These are phyloP conservation scores for Phlebopus sp. DNA, from an alignment of 1,284 basidiomycete genomes.

Conservation along the genomic window DNA sequence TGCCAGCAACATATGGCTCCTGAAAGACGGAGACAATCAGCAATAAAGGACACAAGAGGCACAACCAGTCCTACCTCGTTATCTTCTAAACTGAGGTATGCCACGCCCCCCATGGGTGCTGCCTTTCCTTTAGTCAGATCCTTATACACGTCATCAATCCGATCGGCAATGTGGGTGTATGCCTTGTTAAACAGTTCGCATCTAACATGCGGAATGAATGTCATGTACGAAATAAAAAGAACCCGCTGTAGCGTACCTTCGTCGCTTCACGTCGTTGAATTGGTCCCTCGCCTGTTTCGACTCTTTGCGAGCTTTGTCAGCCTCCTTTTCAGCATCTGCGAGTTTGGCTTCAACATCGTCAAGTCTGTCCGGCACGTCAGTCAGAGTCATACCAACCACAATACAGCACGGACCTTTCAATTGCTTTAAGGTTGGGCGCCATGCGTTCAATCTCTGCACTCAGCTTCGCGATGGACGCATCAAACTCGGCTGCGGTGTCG, in stretches of 20 bases:
- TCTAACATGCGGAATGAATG: constrained; percentile 25
- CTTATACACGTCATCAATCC: constrained; percentile 96
- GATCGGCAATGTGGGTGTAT: constrained; percentile 92
- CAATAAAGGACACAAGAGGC: not conserved
- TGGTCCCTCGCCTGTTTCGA: constrained; percentile 88
- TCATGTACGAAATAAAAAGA: not conserved
- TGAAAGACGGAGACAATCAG: constrained; percentile 31
- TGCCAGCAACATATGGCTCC: constrained; percentile 95
- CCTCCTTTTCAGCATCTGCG: constrained; percentile 70
- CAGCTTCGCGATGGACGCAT: constrained; percentile 73
- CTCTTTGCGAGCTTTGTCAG: constrained; percentile 76
- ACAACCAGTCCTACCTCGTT: constrained; percentile 63
- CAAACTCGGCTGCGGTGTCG: constrained; percentile 72
- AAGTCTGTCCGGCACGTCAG: constrained; percentile 48
- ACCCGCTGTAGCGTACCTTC: constrained; percentile 51
- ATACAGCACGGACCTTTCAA: constrained; percentile 63
- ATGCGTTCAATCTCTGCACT: constrained; percentile 87
- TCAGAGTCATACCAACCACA: too few relatives aligned
- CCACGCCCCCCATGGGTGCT: constrained; percentile 92
- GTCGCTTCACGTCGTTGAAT: constrained; percentile 85
- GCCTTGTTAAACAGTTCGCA: constrained; percentile 94
- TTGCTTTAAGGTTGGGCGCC: constrained; percentile 96
- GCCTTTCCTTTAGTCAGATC: constrained; percentile 94
- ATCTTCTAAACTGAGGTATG: constrained; percentile 94
- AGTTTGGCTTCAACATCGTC: constrained; percentile 87